Evolutionary conservation across 2,329 filamentous ascomycete species (phyloP), one percentile per base, ranked within the genome.

Genomic region (Ceratocystis cubensis): DNA sequence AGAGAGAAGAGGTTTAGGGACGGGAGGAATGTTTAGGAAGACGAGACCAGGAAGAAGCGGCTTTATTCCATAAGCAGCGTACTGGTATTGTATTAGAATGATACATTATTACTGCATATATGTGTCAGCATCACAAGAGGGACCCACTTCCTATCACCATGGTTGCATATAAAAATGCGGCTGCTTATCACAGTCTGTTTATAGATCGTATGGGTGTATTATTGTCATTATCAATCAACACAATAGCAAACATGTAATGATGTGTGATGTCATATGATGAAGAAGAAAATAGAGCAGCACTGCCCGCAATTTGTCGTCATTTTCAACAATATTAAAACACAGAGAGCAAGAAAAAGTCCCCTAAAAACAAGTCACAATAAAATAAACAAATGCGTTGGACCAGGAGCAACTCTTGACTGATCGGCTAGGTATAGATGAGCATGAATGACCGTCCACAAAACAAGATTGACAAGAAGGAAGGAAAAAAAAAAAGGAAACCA

Each of bases 351-450:
- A 15, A 13, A 5, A 41, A 13, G 13, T 8, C 13, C 10, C 33
- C 37, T 13, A 37, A 41, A 41, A 41, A 41, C 37, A 41, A 59
- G 30, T 37, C 28, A 59, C 56, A 37, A 10, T n/a, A 59, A 37
- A 33, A 59, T n/a, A 17, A 59, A 37, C 56, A 59, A 59, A 20
- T 59, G 56, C 28, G 28, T 37, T 37, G 56, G 56, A n/a, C 56
- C 56, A 59, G 56, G 33, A 33, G 56, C n/a, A 59, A 20, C 22
- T 59, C 17, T 30, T 59, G 56, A 37, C 28, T 59, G 56, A n/a
- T 20, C 56, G 30, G 17, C 28, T 30, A 59, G 56, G 56, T 59
- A 59, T 59, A 59, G 56, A 59, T 59, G 56, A 59, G 33, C 28
- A 37, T 59, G 56, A 59, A 59, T 30, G 8, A 13, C 56, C 56